A percentile compares a stretch with the other conserved stretches of the same genome.
These are phyloP conservation scores for Lichtheimia hyalospora DNA, from an alignment of 371 early-diverging fungal genomes.

Conservation along the genomic window DNA sequence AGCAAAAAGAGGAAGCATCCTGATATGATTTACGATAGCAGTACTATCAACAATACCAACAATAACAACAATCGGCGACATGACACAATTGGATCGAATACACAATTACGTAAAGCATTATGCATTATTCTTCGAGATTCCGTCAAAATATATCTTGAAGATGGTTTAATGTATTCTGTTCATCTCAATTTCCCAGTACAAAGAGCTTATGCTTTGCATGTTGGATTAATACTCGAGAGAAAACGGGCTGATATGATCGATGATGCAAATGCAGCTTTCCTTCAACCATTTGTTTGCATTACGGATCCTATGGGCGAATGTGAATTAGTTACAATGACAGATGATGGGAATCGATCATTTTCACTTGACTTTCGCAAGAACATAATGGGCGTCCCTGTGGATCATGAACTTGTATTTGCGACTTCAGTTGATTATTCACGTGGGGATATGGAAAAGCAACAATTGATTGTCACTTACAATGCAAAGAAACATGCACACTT, in stretches of 20 bases:
- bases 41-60: neutral
- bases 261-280: neutral
- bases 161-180: conserved; percentile 16
- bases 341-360: conserved; percentile 5
- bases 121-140: conserved; percentile 17
- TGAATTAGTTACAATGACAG: conserved; percentile 7
- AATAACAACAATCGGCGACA: neutral
- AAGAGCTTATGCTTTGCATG: conserved; percentile 10
- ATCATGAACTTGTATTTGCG: conserved; percentile 16
- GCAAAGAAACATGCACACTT: conserved; percentile 4
- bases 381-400: neutral
- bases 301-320: conserved; percentile 7
- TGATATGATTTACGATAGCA: neutral
- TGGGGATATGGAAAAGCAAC: neutral
- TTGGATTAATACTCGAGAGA: conserved; percentile 16
- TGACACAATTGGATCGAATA: neutral
- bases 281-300: conserved; percentile 6
- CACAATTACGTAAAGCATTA: conserved; percentile 13
- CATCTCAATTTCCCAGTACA: conserved; percentile 16
- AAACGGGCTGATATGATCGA: conserved; percentile 8
- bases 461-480: conserved; percentile 13
- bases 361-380: neutral
- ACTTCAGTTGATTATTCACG: neutral
- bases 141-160: conserved; percentile 19
- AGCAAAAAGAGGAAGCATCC: neutral